phyloP scores from a whole-genome alignment of 2,329 filamentous ascomycete species.

The Gaeumannomyces tritici region DNA sequence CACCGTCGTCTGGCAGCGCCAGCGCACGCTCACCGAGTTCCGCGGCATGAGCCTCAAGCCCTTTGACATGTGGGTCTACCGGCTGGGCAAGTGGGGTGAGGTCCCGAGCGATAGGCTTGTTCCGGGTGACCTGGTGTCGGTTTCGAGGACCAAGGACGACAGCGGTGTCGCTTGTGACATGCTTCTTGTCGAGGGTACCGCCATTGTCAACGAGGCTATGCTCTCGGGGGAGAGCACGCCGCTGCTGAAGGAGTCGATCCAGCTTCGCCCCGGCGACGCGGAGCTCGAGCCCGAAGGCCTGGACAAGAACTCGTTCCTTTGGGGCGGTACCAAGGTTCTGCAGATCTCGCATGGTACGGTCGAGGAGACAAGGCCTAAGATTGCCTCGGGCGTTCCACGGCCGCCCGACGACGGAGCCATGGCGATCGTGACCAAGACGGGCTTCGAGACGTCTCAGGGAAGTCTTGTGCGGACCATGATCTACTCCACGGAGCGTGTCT shows the following conservation, averaged over 20 bases:
- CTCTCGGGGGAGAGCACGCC: slow-evolving; percentile 96
- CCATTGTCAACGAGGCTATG: slow-evolving; percentile 99
- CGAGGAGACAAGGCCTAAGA: slow-evolving; percentile 61
- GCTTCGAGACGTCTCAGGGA: slow-evolving; percentile 96
- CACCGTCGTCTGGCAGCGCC: slow-evolving; percentile 97
- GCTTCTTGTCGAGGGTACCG: slow-evolving; percentile 86
- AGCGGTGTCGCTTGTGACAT: slow-evolving; percentile 96
- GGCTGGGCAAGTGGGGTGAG: slow-evolving; percentile 80
- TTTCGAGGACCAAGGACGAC: slow-evolving; percentile 90
- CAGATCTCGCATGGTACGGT: slow-evolving; percentile 84
- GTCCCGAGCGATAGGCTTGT: slow-evolving; percentile 84
- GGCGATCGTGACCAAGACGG: slow-evolving; percentile 92
- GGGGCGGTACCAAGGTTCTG: slow-evolving; percentile 93
- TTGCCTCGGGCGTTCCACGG: slow-evolving; percentile 67
- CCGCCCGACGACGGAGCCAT: slow-evolving; percentile 90
- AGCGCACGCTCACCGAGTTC: slow-evolving; percentile 92
- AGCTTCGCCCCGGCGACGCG: slow-evolving; percentile 76
- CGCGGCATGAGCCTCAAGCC: slow-evolving; percentile 99
- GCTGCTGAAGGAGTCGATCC: slow-evolving; percentile 89
- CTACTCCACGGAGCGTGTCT: slow-evolving; percentile 96
- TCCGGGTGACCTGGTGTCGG: slow-evolving; percentile 87
- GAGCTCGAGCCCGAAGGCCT: slow-evolving; percentile 77
- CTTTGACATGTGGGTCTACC: slow-evolving; percentile 86
- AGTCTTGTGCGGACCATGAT: slow-evolving; percentile 99
- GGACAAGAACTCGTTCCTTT: slow-evolving; percentile 95